These are phyloP conservation scores for Tympanopsis confertula DNA, from an alignment of 2,329 filamentous ascomycete species.

Conservation along the genomic window DNA sequence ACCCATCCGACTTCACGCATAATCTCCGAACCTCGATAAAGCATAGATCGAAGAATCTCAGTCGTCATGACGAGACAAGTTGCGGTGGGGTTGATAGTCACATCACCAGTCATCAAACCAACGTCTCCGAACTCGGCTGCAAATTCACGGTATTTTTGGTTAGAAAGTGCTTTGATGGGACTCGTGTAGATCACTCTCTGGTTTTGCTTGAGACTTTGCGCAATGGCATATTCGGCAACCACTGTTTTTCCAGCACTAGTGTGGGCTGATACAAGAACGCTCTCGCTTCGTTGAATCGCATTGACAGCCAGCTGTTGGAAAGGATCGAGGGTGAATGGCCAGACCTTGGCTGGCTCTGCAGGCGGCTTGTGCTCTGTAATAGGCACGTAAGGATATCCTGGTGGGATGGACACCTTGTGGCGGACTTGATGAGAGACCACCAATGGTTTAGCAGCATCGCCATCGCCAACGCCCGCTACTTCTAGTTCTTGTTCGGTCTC, in stretches of 20 bases:
- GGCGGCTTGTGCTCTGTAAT: slow-evolving; percentile 90
- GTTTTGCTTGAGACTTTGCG: slow-evolving; percentile 92
- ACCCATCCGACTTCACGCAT: slow-evolving; percentile 99
- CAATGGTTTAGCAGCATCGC: slow-evolving; percentile 57
- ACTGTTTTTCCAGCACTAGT: slow-evolving; percentile 97
- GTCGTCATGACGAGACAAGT: slow-evolving; percentile 99
- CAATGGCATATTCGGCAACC: slow-evolving; percentile 94
- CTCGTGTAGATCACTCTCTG: slow-evolving; percentile 98
- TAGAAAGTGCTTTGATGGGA: slow-evolving; percentile 96
- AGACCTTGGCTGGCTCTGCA: slow-evolving; percentile 70
- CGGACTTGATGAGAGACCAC: slow-evolving; percentile 94
- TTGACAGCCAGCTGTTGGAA: slow-evolving; percentile 93
- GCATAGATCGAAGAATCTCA: slow-evolving; percentile 89
- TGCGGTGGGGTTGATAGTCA: slow-evolving; percentile 96
- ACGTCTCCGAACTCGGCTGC: slow-evolving; percentile 91
- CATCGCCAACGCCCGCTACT: slow-evolving; percentile 55
- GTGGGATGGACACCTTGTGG: slow-evolving; percentile 90
- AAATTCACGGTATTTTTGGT: slow-evolving; percentile 97
- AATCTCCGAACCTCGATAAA: slow-evolving; percentile 95
- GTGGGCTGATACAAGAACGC: slow-evolving; percentile 90
- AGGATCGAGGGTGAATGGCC: slow-evolving; percentile 85
- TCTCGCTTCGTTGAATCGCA: slow-evolving; percentile 92
- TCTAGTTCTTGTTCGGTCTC: slow-evolving; percentile 90
- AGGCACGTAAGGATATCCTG: slow-evolving; percentile 89
- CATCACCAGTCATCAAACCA: slow-evolving; percentile 95